A percentile compares a stretch with the other conserved stretches of the same genome.
phyloP scores from a whole-genome alignment of 106 monocot species.

The Agapanthus africanus region DNA sequence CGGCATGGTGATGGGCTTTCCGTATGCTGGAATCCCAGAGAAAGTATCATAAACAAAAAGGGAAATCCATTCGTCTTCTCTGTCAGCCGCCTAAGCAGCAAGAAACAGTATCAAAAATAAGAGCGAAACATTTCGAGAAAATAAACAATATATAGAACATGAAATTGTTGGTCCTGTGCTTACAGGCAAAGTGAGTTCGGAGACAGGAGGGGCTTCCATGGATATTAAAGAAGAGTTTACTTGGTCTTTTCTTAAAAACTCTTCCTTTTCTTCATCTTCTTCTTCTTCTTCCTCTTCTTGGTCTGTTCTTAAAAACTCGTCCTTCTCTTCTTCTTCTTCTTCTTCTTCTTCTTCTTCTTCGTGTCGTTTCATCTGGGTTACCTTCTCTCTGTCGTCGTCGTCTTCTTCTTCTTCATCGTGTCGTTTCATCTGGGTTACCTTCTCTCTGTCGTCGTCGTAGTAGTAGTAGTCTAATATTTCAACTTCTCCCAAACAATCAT shows the following conservation, averaged over 20 bases:
- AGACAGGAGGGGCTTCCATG: slow-evolving; percentile 9
- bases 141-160: not conserved
- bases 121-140: not conserved
- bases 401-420: slow-evolving; percentile 5
- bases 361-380: not conserved
- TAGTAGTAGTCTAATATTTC: not conserved
- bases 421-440: not conserved
- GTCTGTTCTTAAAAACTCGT: no score
- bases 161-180: not conserved
- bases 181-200: slow-evolving; percentile 44
- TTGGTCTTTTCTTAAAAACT: not conserved
- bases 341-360: slow-evolving; percentile 2
- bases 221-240: no score
- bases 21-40: slow-evolving; percentile 35
- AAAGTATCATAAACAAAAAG: slow-evolving; percentile 59
- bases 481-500: slow-evolving; percentile 49
- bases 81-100: slow-evolving; percentile 16
- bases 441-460: not conserved
- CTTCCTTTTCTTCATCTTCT: slow-evolving; percentile 7
- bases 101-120: not conserved
- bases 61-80: slow-evolving; percentile 76
- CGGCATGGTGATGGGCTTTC: not conserved
- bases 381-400: no score
- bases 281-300: no score
- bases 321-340: no score